Evolutionary conservation across 352 stramenopile genomes (phyloP), one percentile per base, ranked within the genome.

Genomic region (Phytophthora ohioensis): DNA sequence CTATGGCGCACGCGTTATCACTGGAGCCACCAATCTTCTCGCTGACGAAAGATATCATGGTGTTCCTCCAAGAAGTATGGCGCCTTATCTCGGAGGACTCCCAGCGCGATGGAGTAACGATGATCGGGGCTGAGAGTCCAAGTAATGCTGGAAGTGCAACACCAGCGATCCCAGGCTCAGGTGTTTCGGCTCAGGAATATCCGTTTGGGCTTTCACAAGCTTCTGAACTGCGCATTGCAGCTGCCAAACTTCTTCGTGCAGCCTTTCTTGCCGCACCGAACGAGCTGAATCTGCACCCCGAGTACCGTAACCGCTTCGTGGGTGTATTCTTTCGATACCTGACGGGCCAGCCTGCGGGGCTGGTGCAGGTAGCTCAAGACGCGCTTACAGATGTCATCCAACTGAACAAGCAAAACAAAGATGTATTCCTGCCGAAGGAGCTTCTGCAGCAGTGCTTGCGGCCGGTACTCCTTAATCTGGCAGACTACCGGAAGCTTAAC

Each of bases 401-500:
- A 36, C 65, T 96, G 57, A 96, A 96, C 78, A 95, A 94, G 73
- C 76, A 88, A 52, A 86, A 96, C 63, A 94, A 96, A 43, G 87
- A 97, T 68, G 82, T 93, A 27, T 85, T 90, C 68, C 69, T 99
- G 34, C 90, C 95, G 21, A 99, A 99, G 71, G 97, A 99, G 57
- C 72, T 99, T 49, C 84, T 99, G 45, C 96, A 99, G 84, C 94
- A 97, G 42, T 99, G 96, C 65, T 91, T 99, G 35, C 80, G 94
- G 2, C 97, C 97, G 1, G 97, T 99, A 52, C 78, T 99, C 57
- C 76, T 99, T 11, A 98, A 99, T 76, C 65, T 99, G 31, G 87
- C 96, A 43, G 97, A 99, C 67, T 98, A 99, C 65, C 92, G 95
- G 21, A 98, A 98, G 63, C 86, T 99, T n/a, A 98, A 97, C 42